Percentiles rank a stretch among this genome's conserved stretches.
Evolutionary conservation across 1,284 basidiomycete genomes (phyloP).

Genomic region (Fomitiporia mediterranea): DNA sequence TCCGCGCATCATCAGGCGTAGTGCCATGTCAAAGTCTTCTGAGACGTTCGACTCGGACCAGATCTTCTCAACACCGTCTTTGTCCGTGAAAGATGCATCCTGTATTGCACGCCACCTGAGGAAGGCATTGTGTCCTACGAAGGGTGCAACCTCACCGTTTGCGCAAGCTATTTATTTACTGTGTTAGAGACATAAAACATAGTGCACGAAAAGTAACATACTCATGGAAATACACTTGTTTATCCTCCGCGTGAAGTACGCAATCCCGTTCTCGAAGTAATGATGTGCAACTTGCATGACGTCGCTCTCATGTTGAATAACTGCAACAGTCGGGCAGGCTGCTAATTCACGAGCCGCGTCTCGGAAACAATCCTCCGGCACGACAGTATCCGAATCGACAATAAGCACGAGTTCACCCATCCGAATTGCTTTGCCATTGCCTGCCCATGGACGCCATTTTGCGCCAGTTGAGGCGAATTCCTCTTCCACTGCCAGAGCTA

Average conservation of each 20-base stretch:
- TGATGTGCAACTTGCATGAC: conserved; percentile 84
- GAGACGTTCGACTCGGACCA: conserved; percentile 85
- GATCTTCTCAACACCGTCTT: conserved; percentile 62
- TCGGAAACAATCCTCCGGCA: conserved; percentile 81
- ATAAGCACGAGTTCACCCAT: conserved; percentile 65
- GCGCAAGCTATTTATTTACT: conserved; percentile 45
- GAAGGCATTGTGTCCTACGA: conserved; percentile 88
- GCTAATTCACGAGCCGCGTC: conserved; percentile 79
- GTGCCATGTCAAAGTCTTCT: conserved; percentile 77
- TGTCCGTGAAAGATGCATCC: conserved; percentile 69
- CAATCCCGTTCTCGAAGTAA: conserved; percentile 84
- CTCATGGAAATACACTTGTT: conserved; percentile 69
- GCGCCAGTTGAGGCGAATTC: conserved; percentile 51
- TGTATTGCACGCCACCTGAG: conserved; percentile 82
- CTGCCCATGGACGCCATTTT: conserved; percentile 60
- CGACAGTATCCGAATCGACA: conserved; percentile 78
- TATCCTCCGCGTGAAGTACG: conserved; percentile 78
- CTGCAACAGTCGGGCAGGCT: conserved; percentile 73
- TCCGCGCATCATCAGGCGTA: conserved; percentile 58
- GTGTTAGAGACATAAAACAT: neutral
- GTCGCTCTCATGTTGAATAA: conserved; percentile 81
- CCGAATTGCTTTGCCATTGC: conserved; percentile 53
- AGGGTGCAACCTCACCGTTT: conserved; percentile 80
- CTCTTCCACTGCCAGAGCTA: conserved; percentile 64
- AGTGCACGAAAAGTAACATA: neutral